Percentiles rank a stretch among this genome's conserved stretches.
phyloP scores from a whole-genome alignment of 1,284 basidiomycete species.

The Lignosus rhinocerotis region DNA sequence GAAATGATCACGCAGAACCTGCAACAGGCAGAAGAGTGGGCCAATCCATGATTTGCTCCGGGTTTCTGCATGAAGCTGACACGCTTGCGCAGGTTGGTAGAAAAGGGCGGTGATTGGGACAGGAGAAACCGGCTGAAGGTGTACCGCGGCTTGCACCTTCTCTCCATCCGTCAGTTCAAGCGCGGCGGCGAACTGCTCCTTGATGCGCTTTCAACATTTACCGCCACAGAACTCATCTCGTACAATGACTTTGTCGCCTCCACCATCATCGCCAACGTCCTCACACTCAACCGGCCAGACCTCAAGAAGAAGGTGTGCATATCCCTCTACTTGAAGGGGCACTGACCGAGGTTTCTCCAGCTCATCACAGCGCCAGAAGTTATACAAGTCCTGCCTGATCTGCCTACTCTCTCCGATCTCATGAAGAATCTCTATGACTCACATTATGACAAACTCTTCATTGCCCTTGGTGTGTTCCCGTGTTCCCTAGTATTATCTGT shows the following conservation, averaged over 20 bases:
- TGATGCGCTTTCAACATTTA: conserved; percentile 93
- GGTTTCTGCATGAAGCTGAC: not conserved
- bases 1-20: conserved; percentile 76
- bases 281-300: conserved; percentile 83
- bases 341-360: conserved; percentile 32
- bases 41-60: conserved; percentile 18
- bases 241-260: conserved; percentile 93
- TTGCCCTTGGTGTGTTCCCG: conserved; percentile 69
- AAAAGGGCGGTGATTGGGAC: conserved; percentile 98
- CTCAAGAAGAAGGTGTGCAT: conserved; percentile 86
- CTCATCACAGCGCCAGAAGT: conserved; percentile 73
- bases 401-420: conserved; percentile 69
- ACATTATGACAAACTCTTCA: conserved; percentile 94
- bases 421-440: conserved; percentile 86
- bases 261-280: conserved; percentile 79
- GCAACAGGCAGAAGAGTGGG: conserved; percentile 80
- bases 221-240: conserved; percentile 85
- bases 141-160: conserved; percentile 85
- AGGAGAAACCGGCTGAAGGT: conserved; percentile 95
- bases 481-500: not conserved
- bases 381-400: conserved; percentile 68
- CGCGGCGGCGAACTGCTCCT: conserved; percentile 74
- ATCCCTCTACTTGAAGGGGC: too few species aligned
- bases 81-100: conserved; percentile 67
- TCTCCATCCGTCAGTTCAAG: conserved; percentile 86